phyloP scores from a whole-genome alignment of 148 eudicot species.

The Fallopia convolvulus region DNA sequence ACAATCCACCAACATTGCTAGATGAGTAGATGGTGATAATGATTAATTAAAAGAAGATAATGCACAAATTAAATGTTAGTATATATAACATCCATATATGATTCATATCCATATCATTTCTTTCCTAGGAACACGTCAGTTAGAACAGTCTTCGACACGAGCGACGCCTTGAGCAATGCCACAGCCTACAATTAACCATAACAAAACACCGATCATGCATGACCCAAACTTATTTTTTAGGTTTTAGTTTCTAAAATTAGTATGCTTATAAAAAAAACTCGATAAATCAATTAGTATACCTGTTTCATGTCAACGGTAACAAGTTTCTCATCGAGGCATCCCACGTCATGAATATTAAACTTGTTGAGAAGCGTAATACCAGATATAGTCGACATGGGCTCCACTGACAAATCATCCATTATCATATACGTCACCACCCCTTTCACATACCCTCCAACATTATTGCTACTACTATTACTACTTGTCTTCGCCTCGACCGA shows the following conservation, averaged over 20 bases:
- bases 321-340: not conserved
- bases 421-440: not conserved
- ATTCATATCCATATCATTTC: not conserved
- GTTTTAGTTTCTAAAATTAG: too few relatives aligned
- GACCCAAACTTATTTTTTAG: too few relatives aligned
- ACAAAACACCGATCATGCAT: too few relatives aligned
- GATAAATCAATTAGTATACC: not conserved
- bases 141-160: constrained; percentile 3
- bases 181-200: not conserved
- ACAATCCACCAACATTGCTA: too few relatives aligned
- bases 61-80: too few relatives aligned
- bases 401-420: not conserved
- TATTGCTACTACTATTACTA: too few relatives aligned
- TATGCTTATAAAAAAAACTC: not conserved
- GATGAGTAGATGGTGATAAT: too few relatives aligned
- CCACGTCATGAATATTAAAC: not conserved
- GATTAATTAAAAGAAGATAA: too few relatives aligned
- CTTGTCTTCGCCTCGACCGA: not conserved
- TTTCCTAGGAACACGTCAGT: not conserved
- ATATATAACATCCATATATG: not conserved
- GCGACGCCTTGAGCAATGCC: not conserved
- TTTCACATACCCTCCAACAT: not conserved
- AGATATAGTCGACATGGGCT: not conserved
- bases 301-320: not conserved
- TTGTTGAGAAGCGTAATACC: not conserved